Conservation (phyloP, 768 basidiomycete species). For the Dentipellis fragilis region DNA sequence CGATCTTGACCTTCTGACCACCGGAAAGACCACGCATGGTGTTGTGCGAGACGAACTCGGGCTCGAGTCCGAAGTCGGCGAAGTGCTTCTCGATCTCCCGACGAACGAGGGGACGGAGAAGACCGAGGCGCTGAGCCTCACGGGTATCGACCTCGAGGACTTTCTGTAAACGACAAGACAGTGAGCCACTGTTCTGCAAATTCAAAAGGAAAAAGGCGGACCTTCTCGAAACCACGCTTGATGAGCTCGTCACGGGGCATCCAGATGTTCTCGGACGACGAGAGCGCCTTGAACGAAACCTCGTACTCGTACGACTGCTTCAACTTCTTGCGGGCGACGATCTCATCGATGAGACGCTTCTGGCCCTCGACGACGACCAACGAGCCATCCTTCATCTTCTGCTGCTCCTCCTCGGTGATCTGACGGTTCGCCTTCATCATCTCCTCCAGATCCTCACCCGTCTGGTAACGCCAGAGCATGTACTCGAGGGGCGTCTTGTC, state of each 20-base stretch:
- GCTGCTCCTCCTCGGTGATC: constrained; percentile 76
- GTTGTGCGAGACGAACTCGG: constrained; percentile 99
- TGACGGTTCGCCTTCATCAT: constrained; percentile 84
- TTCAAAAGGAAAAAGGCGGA: neutral
- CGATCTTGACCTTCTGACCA: constrained; percentile 99
- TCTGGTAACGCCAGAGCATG: constrained; percentile 99
- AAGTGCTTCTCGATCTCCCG: constrained; percentile 99
- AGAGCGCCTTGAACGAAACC: constrained; percentile 89
- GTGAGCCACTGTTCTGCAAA: neutral
- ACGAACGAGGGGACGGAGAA: constrained; percentile 93
- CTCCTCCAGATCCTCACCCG: constrained; percentile 97
- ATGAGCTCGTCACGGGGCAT: constrained; percentile 91
- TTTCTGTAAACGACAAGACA: constrained; percentile 36
- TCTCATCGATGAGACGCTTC: constrained; percentile 93
- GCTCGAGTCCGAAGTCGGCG: constrained; percentile 96
- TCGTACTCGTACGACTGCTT: constrained; percentile 99
- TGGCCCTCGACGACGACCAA: constrained; percentile 82
- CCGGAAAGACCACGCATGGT: constrained; percentile 98
- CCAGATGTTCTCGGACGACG: constrained; percentile 98
- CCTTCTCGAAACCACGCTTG: constrained; percentile 96
- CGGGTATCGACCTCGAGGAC: constrained; percentile 95
- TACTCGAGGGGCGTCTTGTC: constrained; percentile 99
- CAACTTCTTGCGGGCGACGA: constrained; percentile 86
- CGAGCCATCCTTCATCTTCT: constrained; percentile 97
- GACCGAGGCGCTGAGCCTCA: constrained; percentile 93